phyloP scores from a whole-genome alignment of 2,329 filamentous ascomycete genomes.

The Kalaharituber pfeilii region DNA sequence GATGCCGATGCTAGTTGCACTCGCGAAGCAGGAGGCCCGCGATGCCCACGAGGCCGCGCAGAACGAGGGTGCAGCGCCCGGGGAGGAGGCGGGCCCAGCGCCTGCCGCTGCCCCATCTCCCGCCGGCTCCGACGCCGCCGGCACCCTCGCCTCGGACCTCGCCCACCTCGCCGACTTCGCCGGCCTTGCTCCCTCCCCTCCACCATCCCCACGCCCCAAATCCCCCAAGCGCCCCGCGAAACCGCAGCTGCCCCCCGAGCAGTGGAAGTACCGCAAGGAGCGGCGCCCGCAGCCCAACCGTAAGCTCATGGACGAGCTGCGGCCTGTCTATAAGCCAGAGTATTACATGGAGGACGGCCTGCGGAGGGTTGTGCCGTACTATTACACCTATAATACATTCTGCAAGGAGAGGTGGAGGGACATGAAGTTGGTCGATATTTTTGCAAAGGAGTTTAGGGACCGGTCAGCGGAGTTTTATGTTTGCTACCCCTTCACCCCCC shows the following conservation, averaged over 20 bases:
- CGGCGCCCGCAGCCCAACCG: not conserved
- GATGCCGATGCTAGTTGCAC: no score
- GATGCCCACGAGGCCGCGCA: no score
- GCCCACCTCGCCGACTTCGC: no score
- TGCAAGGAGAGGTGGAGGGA: slow-evolving; percentile 90
- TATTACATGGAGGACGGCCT: slow-evolving; percentile 75
- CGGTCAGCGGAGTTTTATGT: slow-evolving; percentile 73
- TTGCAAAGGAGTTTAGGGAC: slow-evolving; percentile 81
- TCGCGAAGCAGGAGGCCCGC: no score
- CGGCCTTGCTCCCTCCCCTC: no score
- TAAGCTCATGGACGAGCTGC: not conserved
- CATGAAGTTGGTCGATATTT: slow-evolving; percentile 66
- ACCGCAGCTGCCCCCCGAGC: not conserved
- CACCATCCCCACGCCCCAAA: no score
- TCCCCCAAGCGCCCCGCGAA: no score
- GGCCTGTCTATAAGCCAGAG: not conserved
- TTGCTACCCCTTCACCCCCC: slow-evolving; percentile 24
- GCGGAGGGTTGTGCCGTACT: slow-evolving; percentile 68
- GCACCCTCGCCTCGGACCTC: no score
- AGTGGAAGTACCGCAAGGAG: not conserved
- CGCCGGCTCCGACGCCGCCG: no score
- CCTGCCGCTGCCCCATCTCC: no score
- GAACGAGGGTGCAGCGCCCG: no score
- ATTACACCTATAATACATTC: slow-evolving; percentile 86
- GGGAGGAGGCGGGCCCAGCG: no score